Conservation (phyloP, 768 basidiomycete species). For the Phlegmacium glaucopus region DNA sequence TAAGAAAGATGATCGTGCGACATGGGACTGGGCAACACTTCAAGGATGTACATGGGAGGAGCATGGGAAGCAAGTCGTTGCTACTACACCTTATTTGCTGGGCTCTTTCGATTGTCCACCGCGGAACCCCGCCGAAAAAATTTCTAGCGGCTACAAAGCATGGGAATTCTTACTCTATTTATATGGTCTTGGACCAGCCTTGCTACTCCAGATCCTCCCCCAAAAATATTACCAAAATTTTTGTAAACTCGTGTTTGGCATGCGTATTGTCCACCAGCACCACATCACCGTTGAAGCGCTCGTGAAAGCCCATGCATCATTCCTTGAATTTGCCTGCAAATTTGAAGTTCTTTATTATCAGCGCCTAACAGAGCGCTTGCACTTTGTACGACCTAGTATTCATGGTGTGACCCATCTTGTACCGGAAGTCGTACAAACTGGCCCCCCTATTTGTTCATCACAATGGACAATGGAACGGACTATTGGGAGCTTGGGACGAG, state of each 20-base stretch:
- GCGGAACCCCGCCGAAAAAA: conserved; percentile 36
- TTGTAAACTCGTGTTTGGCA: conserved; percentile 24
- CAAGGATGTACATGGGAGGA: conserved; percentile 22
- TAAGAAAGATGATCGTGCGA: conserved; percentile 7
- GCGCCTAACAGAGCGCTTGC: conserved; percentile 22
- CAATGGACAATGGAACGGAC: conserved; percentile 31
- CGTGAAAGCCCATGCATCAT: conserved; percentile 7
- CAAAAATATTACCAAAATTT: conserved; percentile 20
- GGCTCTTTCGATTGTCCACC: conserved; percentile 39
- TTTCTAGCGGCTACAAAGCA: conserved; percentile 29
- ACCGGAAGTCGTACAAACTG: conserved; percentile 21
- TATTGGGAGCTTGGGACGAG: conserved; percentile 23
- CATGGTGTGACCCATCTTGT: conserved; percentile 27
- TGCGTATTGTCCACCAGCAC: conserved; percentile 22
- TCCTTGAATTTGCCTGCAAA: conserved; percentile 21
- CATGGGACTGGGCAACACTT: conserved; percentile 31
- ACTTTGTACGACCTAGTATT: conserved; percentile 30
- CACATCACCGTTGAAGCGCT: conserved; percentile 13
- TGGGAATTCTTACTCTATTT: conserved; percentile 25
- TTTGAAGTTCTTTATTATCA: conserved; percentile 34
- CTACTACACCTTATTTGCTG: conserved; percentile 31
- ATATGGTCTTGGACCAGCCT: conserved; percentile 23
- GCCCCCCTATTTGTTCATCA: conserved; percentile 13
- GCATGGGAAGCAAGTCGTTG: conserved; percentile 32
- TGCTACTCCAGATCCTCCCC: conserved; percentile 24